Base-by-base conservation (phyloP, 176 grass and related monocot species). In the Hsuehochloa calcarea region DNA sequence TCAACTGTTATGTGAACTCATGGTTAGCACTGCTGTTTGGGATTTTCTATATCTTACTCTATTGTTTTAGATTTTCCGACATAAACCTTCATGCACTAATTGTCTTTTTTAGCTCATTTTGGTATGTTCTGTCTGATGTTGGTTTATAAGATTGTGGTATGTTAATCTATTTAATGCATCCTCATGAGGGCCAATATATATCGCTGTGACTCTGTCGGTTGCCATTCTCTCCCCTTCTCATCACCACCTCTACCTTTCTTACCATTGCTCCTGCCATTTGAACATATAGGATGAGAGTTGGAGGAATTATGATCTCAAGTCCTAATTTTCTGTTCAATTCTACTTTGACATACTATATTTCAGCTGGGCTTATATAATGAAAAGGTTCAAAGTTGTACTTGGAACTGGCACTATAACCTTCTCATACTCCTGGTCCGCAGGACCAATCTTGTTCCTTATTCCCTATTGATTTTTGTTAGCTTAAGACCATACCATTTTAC, bases 31-130 rank as follows among this genome's bases (percentile, higher is more conserved):
- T 63, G 69, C 13, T 64, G 16, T 40, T 80, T 66, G 64, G 63
- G 46, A 81, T 52, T 62, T 88, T 35, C 25, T 68, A 34, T 41
- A 79, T 83, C 79, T 88, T 65, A 58, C 80, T 79, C 29, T 20
- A 0, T 27, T 84, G 4, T 37, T 68, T 77, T 83, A 75, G 1
- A 80, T 82, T 86, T 86, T 54, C 0, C 10, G 15, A 67, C 68
- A 85, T 12, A 80, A 68, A 65, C 61, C n/a, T 51, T n/a, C 41
- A 70, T 39, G 11, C 22, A 40, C 22, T 68, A 61, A 35, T 37
- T 76, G 20, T 29, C 54, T 63, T 31, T 10, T 75, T 71, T 34
- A 38, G 56, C 79, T 73, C 50, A 58, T 80, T 64, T 68, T 59
- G 9, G 20, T 38, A 60, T 75, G 82, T 68, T 84, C 19, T 79